phyloP scores from a whole-genome alignment of 768 basidiomycete species.

The Leccinellum rugosiceps region DNA sequence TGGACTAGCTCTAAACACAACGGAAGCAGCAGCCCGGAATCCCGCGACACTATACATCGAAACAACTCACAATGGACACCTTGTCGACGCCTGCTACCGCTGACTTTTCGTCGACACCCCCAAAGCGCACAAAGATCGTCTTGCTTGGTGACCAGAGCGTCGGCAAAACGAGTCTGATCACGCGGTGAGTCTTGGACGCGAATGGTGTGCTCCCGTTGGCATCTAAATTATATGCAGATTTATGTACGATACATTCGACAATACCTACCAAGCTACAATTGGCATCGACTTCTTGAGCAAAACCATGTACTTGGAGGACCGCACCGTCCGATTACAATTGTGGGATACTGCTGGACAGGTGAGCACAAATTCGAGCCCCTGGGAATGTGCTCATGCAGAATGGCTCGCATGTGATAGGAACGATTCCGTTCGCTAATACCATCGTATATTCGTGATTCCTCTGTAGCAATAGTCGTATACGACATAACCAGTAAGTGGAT shows the following conservation, averaged over 20 bases:
- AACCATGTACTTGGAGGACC: constrained; percentile 99
- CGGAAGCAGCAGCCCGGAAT: neutral
- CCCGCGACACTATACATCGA: neutral
- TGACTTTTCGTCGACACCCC: constrained; percentile 84
- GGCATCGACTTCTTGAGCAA: constrained; percentile 99
- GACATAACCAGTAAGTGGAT: constrained; percentile 89
- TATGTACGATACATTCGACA: constrained; percentile 99
- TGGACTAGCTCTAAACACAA: constrained; percentile 9
- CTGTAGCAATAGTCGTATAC: constrained; percentile 97
- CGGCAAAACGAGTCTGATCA: constrained; percentile 98
- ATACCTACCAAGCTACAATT: constrained; percentile 97
- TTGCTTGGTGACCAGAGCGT: constrained; percentile 96
- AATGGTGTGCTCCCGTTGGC: constrained; percentile 1
- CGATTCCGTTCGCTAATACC: constrained; percentile 97
- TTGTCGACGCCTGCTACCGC: constrained; percentile 67
- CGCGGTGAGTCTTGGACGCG: constrained; percentile 56
- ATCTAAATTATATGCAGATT: constrained; percentile 50
- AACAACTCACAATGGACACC: constrained; percentile 41
- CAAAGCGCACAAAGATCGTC: constrained; percentile 95
- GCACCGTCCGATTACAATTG: constrained; percentile 93
- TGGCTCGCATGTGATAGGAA: constrained; percentile 52
- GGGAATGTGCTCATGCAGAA: constrained; percentile 1
- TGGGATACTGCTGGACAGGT: constrained; percentile 99
- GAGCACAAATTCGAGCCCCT: constrained; percentile 16
- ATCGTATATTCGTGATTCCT: constrained; percentile 97